phyloP scores from a whole-genome alignment of 176 grass and related monocot genomes.

The Oryza glaberrima region DNA sequence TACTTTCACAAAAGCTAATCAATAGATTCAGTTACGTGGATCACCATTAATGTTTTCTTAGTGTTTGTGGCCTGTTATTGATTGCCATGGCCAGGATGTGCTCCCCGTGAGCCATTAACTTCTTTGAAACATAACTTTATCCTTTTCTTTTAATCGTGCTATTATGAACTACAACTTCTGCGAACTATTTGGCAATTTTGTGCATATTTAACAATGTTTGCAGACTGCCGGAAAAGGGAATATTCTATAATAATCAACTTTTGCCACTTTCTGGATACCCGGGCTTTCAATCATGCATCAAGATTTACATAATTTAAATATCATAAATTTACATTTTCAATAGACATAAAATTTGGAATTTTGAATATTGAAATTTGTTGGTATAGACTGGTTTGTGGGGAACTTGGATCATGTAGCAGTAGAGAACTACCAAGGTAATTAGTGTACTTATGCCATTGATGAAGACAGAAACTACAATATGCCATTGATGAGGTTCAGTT shows the following conservation, averaged over 20 bases:
- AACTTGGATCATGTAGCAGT: slow-evolving; percentile 6
- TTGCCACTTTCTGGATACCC: background rate
- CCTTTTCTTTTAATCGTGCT: background rate
- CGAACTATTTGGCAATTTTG: background rate
- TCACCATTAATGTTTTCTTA: background rate
- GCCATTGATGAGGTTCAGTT: background rate
- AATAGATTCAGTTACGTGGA: background rate
- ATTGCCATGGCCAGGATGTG: background rate
- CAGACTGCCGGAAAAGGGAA: background rate
- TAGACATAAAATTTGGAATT: background rate
- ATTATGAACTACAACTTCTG: background rate
- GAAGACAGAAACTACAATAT: background rate
- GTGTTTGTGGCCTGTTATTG: background rate
- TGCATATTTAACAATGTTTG: background rate
- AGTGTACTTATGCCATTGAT: background rate
- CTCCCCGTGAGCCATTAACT: slow-evolving; percentile 6
- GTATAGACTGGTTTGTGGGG: background rate
- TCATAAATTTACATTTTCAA: background rate
- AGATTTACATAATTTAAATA: slow-evolving; percentile 14
- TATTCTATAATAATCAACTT: background rate
- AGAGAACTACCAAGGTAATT: background rate
- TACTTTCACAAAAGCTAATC: slow-evolving; percentile 10
- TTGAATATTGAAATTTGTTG: background rate
- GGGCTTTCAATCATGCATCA: slow-evolving; percentile 2
- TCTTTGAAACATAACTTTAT: background rate